These are phyloP conservation scores for Tuber aestivum DNA, from an alignment of 495 filamentous ascomycete species.

Conservation along the genomic window DNA sequence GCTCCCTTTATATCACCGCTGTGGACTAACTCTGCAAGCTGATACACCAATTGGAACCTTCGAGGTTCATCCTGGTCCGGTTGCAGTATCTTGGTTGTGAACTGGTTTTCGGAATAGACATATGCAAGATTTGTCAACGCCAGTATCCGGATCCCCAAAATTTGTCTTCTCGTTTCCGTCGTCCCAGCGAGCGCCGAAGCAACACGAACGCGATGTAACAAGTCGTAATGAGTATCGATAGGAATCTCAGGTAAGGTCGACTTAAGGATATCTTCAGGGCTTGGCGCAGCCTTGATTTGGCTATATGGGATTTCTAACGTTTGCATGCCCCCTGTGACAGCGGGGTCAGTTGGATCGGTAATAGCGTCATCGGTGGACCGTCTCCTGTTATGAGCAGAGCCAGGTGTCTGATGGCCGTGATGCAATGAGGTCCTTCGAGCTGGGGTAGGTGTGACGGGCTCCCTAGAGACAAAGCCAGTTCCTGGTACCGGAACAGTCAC, in stretches of 20 bases:
- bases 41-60: conserved; percentile 81
- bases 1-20: conserved; percentile 57
- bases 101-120: conserved; percentile 69
- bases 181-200: conserved; percentile 69
- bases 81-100: conserved; percentile 76
- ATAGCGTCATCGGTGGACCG: conserved; percentile 31
- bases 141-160: conserved; percentile 72
- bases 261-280: conserved; percentile 62
- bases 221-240: conserved; percentile 68
- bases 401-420: conserved; percentile 27
- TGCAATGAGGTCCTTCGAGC: conserved; percentile 44
- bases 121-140: conserved; percentile 91
- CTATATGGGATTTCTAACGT: conserved; percentile 65
- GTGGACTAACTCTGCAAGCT: conserved; percentile 85
- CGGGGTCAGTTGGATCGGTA: conserved; percentile 53
- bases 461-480: conserved; percentile 26
- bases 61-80: conserved; percentile 88
- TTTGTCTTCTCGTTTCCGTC: conserved; percentile 60
- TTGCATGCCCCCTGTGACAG: conserved; percentile 53
- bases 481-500: conserved; percentile 28
- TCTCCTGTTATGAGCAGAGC: conserved; percentile 32
- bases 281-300: conserved; percentile 52
- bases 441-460: conserved; percentile 54
- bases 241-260: conserved; percentile 62
- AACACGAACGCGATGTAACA: conserved; percentile 74